Evolutionary conservation across 352 stramenopile species (phyloP), one percentile per base, ranked within the genome.

Genomic region (Phytophthora cactorum): DNA sequence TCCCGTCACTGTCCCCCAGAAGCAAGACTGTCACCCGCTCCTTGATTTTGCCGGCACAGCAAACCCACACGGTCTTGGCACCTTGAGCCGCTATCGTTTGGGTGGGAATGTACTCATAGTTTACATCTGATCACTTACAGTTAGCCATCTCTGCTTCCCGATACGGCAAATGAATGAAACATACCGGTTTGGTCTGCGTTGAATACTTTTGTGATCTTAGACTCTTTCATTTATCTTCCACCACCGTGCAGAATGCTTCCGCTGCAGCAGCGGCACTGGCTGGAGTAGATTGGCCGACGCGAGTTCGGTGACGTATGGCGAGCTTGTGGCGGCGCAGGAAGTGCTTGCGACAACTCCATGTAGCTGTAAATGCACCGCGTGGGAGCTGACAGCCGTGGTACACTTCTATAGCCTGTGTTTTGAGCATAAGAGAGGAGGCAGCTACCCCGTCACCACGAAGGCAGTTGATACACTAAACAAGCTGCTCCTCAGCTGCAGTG

Each of bases 101-200:
- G 5, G 63, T 60, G 1, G 59, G 59, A 6, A 78, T 31, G 36
- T 79, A 72, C 59, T 79, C 59, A 17, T 75, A 79, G 25, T 66
- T 66, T 17, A 66, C 49, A 29, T 10, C 58, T 70, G 31, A 52
- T 9, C 1, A 44, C 4, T 0, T 11, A 28, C 14, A 14, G 54
- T 31, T 52, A 45, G 29, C 28, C n/a, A 31, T 7, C 3, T 43
- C 36, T 15, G 11, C n/a, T 28, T 27, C 15, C 46, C 15, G 17
- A 15, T 17, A 39, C 10, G 10, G 53, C 14, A 62, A 29, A 22
- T 5, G 28, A 34, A 44, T 34, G 3, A 51, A 55, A 7, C 22
- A 25, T 51, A 68, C 64, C 64, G 0, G 52, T 72, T 45, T 68
- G 57, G 14, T 66, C 63, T 12, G 57, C 56, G 28, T 63, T 66